Evolutionary conservation across 2,329 filamentous ascomycete species (phyloP), one percentile per base, ranked within the genome.

Genomic region (Huntiella abstrusa): DNA sequence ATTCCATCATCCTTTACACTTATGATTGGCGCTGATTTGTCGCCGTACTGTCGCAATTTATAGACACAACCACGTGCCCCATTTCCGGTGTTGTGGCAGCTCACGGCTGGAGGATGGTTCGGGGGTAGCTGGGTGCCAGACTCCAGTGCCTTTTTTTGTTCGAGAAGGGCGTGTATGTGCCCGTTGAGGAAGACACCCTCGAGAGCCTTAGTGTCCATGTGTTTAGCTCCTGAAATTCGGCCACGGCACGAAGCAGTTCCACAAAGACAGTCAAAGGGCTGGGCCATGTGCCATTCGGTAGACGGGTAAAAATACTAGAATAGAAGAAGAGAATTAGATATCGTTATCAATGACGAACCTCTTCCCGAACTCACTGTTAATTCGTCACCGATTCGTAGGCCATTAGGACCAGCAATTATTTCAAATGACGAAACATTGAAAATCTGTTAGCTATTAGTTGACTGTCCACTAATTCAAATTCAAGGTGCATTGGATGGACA

Each of bases 231-330:
- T 38, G 62, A 59, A 52, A 84, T 80, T 52, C 59, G 65, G 12
- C 77, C 77, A 45, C 68, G 67, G 61, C 80, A 84, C 15, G 63
- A 62, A 0, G 63, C 53, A 4, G 65, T 66, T 51, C 67, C 66
- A 57, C 80, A 84, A 49, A 70, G 63, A 57, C 80, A 84, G 50
- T 70, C 62, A 56, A 84, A 84, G 3, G 76, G 69, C 63, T 83
- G 79, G 32, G 74, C 73, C 79, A 84, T 83, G 55, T 66, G 55
- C 77, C 77, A 84, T 60, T 84, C 80, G 1, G 78, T 83, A 46
- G 75, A 81, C 3, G 80, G 78, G 54, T 84, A 84, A 62, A 83
- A 84, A 63, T 83, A 84, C 57, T 73, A 45, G 28, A 35, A 33
- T 11, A 33, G 28, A 16, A 13, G 5, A 16, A 36, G 5, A 8